phyloP scores from a whole-genome alignment of 192 early-diverging fungal genomes.

The Backusella parvicylindrica region DNA sequence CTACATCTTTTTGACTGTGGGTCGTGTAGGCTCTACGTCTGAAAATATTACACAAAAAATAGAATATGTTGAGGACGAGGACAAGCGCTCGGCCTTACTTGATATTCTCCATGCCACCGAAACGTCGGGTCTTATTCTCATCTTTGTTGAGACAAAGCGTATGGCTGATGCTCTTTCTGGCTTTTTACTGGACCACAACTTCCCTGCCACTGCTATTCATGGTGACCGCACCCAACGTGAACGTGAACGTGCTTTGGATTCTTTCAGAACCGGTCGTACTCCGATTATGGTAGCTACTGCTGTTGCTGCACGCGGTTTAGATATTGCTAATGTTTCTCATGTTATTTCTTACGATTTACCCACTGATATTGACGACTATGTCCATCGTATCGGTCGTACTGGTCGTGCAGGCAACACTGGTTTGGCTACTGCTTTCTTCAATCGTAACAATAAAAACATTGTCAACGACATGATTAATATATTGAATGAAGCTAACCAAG shows the following conservation, averaged over 20 bases:
- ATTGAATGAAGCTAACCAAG: constrained; percentile 93
- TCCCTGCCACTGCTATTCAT: constrained; percentile 77
- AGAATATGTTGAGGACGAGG: constrained; percentile 91
- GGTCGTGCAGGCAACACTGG: constrained; percentile 97
- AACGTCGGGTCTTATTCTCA: constrained; percentile 73
- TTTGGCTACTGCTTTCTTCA: constrained; percentile 93
- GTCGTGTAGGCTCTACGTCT: constrained; percentile 93
- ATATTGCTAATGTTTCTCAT: constrained; percentile 84
- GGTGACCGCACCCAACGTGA: constrained; percentile 66
- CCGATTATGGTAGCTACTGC: constrained; percentile 82
- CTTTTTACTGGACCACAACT: constrained; percentile 72
- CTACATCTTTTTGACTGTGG: constrained; percentile 88
- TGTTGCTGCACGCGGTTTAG: constrained; percentile 88
- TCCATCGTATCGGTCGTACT: constrained; percentile 88
- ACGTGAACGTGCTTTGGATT: constrained; percentile 62
- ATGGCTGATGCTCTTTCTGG: constrained; percentile 90
- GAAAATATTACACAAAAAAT: constrained; percentile 96
- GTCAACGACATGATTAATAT: constrained; percentile 83
- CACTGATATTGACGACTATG: constrained; percentile 80
- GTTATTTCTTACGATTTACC: constrained; percentile 87
- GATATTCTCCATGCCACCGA: constrained; percentile 71
- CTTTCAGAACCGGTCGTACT: constrained; percentile 56
- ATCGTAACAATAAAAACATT: constrained; percentile 82
- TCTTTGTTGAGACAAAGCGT: constrained; percentile 98
- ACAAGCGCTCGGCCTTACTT: constrained; percentile 88